Evolutionary conservation across 305 asterid genomes (phyloP).

Genomic region (Rubia balearica): DNA sequence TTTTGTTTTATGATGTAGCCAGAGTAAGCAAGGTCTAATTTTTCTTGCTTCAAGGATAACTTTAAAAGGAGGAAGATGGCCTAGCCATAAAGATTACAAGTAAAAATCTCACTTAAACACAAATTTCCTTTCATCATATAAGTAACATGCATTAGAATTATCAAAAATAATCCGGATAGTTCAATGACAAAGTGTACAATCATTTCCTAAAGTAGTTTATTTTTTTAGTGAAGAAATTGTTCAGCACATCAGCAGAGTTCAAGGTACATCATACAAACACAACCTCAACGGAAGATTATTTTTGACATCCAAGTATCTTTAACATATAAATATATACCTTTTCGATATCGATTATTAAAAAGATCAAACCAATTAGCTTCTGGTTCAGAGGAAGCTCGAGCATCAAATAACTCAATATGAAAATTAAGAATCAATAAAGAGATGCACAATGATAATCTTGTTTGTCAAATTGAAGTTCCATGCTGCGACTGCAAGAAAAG

Average conservation of each 20-base stretch:
- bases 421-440: too few species aligned
- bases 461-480: too few species aligned
- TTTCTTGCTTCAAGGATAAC: neutral
- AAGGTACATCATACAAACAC: conserved; percentile 1
- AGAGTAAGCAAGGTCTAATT: too few species aligned
- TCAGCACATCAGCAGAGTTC: neutral
- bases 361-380: conserved; percentile 34
- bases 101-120: neutral
- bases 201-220: neutral
- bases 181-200: neutral
- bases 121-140: neutral
- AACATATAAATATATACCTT: conserved; percentile 44
- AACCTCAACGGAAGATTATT: neutral
- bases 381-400: conserved; percentile 62
- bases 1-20: neutral
- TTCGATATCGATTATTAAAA: conserved; percentile 55
- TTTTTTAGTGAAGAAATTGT: neutral
- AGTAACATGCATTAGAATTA: neutral
- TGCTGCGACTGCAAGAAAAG: too few species aligned
- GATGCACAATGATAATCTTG: too few species aligned
- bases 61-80: too few species aligned
- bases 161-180: neutral
- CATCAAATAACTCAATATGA: conserved; percentile 12
- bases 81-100: too few species aligned
- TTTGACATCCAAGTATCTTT: neutral